Conservation (phyloP, 495 filamentous ascomycete species). For the Penicillium alfredii region DNA sequence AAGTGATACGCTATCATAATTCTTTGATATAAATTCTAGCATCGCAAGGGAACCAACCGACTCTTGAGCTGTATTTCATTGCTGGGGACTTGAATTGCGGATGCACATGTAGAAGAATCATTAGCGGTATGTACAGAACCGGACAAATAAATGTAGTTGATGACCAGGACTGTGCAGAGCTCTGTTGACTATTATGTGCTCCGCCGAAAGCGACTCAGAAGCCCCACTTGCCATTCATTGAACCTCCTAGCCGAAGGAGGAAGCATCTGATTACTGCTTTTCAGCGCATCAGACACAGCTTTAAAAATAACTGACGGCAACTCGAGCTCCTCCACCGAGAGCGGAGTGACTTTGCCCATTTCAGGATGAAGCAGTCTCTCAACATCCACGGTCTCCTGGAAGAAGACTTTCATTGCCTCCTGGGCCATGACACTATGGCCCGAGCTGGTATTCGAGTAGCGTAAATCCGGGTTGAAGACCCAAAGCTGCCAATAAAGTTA, state of each 20-base stretch:
- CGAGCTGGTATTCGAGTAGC: slow-evolving; percentile 50
- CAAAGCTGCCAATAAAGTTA: slow-evolving; percentile 44
- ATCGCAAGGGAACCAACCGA: too few species aligned
- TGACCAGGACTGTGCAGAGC: too few species aligned
- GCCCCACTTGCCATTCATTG: slow-evolving; percentile 60
- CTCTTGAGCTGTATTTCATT: too few species aligned
- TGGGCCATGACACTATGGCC: slow-evolving; percentile 28
- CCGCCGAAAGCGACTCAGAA: slow-evolving; percentile 45
- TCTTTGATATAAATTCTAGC: too few species aligned
- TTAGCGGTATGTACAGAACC: too few species aligned
- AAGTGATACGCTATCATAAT: too few species aligned
- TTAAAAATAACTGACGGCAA: slow-evolving; percentile 47
- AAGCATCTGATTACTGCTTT: slow-evolving; percentile 46
- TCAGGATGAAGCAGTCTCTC: slow-evolving; percentile 49
- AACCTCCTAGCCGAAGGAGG: slow-evolving; percentile 52
- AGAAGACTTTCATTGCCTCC: slow-evolving; percentile 64
- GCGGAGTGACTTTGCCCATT: slow-evolving; percentile 33
- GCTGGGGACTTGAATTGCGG: too few species aligned
- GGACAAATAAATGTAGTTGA: too few species aligned
- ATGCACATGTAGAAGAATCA: too few species aligned
- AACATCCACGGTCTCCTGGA: slow-evolving; percentile 45
- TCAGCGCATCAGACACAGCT: slow-evolving; percentile 38
- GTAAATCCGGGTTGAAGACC: slow-evolving; percentile 65
- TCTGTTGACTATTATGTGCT: too few species aligned
- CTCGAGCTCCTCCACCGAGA: slow-evolving; percentile 60